Evolutionary conservation across 2,329 filamentous ascomycete species (phyloP).

Genomic region (Fusarium caatingaense): DNA sequence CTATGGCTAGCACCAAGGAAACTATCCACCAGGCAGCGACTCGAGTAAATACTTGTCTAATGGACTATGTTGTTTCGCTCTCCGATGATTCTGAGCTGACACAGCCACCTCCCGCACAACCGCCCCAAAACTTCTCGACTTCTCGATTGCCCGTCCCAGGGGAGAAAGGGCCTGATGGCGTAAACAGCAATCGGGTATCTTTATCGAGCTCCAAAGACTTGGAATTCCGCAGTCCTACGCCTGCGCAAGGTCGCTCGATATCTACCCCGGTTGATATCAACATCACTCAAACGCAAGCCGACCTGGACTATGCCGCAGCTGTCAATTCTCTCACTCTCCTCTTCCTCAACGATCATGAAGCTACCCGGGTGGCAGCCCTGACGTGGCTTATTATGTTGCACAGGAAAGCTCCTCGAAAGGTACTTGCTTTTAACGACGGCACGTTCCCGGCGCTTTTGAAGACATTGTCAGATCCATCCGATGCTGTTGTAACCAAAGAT

Average conservation of each 20-base stretch:
- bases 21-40: conserved; percentile 88
- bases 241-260: conserved; percentile 60
- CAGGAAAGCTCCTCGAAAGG: conserved; percentile 91
- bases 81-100: conserved; percentile 71
- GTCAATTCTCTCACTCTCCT: conserved; percentile 93
- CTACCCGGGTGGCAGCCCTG: conserved; percentile 90
- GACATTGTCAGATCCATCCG: conserved; percentile 93
- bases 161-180: conserved; percentile 58
- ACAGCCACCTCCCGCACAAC: conserved; percentile 38
- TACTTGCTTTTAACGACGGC: conserved; percentile 94
- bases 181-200: conserved; percentile 63
- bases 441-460: conserved; percentile 97
- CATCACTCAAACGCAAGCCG: conserved; percentile 64
- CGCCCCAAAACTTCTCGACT: conserved; percentile 47
- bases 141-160: conserved; percentile 58
- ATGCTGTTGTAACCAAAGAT: conserved; percentile 95
- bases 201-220: conserved; percentile 65
- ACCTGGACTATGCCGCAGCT: conserved; percentile 95
- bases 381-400: conserved; percentile 99
- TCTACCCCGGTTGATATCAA: conserved; percentile 60
- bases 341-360: conserved; percentile 96
- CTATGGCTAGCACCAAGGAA: conserved; percentile 92
- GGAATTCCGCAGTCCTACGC: conserved; percentile 64
- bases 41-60: conserved; percentile 88
- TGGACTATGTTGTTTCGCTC: conserved; percentile 93